Conservation (phyloP, 805 yeast genomes). For the Ogataea paradorogensis region DNA sequence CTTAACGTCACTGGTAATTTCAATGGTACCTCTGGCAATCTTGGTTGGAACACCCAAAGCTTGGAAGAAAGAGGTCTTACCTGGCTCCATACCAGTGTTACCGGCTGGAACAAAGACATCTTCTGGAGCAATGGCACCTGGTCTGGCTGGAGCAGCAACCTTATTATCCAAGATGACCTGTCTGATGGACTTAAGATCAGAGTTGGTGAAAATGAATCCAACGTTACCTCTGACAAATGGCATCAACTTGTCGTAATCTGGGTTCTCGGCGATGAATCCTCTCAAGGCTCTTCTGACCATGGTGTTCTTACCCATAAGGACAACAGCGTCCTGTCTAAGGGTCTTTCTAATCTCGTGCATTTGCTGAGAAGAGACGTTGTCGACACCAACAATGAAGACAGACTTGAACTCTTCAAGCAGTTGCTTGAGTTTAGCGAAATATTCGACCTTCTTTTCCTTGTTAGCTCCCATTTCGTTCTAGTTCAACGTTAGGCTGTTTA, state of each 20-base stretch:
- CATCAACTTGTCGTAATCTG: slow-evolving; percentile 92
- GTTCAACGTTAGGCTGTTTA: slow-evolving; percentile 81
- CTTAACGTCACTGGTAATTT: slow-evolving; percentile 94
- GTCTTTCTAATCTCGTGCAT: slow-evolving; percentile 99
- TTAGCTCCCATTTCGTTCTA: slow-evolving; percentile 99
- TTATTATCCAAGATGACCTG: slow-evolving; percentile 84
- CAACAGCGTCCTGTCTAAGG: slow-evolving; percentile 91
- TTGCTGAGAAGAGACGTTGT: slow-evolving; percentile 99
- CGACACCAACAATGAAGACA: slow-evolving; percentile 98
- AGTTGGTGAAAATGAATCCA: slow-evolving; percentile 99
- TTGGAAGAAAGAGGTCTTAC: slow-evolving; percentile 99
- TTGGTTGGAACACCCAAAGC: slow-evolving; percentile 99
- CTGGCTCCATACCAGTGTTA: slow-evolving; percentile 99
- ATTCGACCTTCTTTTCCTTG: slow-evolving; percentile 95
- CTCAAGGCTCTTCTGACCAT: slow-evolving; percentile 99
- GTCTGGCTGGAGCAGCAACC: slow-evolving; percentile 99
- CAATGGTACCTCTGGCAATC: slow-evolving; percentile 99
- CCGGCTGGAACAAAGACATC: slow-evolving; percentile 98
- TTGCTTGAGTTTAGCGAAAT: slow-evolving; percentile 93
- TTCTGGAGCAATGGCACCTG: slow-evolving; percentile 98
- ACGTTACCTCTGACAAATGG: slow-evolving; percentile 97
- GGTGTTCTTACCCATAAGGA: slow-evolving; percentile 99
- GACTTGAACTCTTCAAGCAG: slow-evolving; percentile 96
- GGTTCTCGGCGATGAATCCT: slow-evolving; percentile 88
- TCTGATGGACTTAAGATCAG: slow-evolving; percentile 88